These are phyloP conservation scores for Xanthoconium separans DNA, from an alignment of 1,284 basidiomycete species.

Conservation along the genomic window DNA sequence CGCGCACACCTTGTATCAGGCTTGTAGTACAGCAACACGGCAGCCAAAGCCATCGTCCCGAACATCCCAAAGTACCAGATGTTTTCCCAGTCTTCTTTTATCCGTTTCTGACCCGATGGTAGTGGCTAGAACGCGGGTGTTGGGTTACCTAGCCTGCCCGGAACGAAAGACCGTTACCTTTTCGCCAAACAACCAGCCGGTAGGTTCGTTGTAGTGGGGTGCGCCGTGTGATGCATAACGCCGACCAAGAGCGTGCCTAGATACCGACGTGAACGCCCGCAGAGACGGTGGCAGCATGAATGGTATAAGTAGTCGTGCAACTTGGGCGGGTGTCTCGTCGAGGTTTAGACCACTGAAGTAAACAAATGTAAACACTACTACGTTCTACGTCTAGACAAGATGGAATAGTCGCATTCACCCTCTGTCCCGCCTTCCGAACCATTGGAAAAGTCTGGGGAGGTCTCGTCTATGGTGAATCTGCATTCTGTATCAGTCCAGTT, in stretches of 20 bases:
- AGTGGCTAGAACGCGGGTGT: constrained; percentile 51
- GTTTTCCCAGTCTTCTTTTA: constrained; percentile 86
- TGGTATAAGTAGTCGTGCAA: constrained; percentile 3
- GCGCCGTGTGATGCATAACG: constrained; percentile 75
- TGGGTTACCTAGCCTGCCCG: constrained; percentile 3
- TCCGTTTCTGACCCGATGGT: constrained; percentile 78
- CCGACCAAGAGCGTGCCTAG: constrained; percentile 24
- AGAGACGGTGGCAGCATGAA: constrained; percentile 40
- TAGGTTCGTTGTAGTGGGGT: constrained; percentile 84
- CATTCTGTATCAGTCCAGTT: constrained; percentile 4
- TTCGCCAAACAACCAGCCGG: constrained; percentile 86
- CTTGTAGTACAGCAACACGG: constrained; percentile 87
- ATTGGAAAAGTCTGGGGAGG: constrained; percentile 49
- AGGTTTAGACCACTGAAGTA: constrained; percentile 1
- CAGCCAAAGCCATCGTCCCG: constrained; percentile 79
- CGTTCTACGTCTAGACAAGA: constrained; percentile 45
- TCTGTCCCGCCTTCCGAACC: constrained; percentile 31
- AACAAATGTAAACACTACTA: constrained; percentile 27
- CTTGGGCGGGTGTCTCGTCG: background rate
- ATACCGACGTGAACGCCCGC: constrained; percentile 28
- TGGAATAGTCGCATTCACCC: constrained; percentile 52
- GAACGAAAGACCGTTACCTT: constrained; percentile 53
- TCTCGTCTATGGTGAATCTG: constrained; percentile 56
- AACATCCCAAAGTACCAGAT: constrained; percentile 91
- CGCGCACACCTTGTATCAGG: constrained; percentile 88